phyloP scores from a whole-genome alignment of 768 basidiomycete genomes.

The Suillus fuscotomentosus region DNA sequence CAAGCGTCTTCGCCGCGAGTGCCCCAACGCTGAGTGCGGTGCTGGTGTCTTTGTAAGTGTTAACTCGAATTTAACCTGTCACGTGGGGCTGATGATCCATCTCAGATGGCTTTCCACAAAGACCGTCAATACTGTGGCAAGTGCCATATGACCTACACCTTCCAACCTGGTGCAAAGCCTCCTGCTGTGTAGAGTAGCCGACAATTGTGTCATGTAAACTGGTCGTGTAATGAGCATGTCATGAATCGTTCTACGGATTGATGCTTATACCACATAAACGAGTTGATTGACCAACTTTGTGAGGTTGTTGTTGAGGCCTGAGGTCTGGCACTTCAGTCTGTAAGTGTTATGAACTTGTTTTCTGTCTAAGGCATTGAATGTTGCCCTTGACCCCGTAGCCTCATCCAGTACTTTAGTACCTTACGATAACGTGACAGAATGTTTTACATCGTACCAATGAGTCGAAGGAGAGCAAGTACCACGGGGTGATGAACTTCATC shows the following conservation, averaged over 20 bases:
- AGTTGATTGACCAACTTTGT: not conserved
- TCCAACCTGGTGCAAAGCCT: slow-evolving; percentile 78
- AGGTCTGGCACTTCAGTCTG: not conserved
- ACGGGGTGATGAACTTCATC: no score
- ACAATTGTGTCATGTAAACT: not conserved
- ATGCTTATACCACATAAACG: not conserved
- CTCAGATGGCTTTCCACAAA: slow-evolving; percentile 96
- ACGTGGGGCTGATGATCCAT: slow-evolving; percentile 14
- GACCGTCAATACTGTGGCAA: slow-evolving; percentile 99
- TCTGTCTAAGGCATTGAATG: not conserved
- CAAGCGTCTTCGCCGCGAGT: slow-evolving; percentile 98
- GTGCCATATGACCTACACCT: slow-evolving; percentile 86
- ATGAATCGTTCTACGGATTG: not conserved
- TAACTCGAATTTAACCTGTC: not conserved
- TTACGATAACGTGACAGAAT: no score
- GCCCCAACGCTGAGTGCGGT: slow-evolving; percentile 81
- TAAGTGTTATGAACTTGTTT: not conserved
- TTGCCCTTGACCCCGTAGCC: not conserved
- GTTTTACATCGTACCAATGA: no score
- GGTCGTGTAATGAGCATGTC: not conserved
- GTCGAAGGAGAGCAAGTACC: no score
- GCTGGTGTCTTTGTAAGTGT: slow-evolving; percentile 78
- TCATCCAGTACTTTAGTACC: no score
- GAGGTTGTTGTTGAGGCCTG: not conserved
- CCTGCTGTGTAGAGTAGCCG: slow-evolving; percentile 53